Evolutionary conservation across 2,329 filamentous ascomycete genomes (phyloP).

Genomic region (Dactylellina drechsleri): DNA sequence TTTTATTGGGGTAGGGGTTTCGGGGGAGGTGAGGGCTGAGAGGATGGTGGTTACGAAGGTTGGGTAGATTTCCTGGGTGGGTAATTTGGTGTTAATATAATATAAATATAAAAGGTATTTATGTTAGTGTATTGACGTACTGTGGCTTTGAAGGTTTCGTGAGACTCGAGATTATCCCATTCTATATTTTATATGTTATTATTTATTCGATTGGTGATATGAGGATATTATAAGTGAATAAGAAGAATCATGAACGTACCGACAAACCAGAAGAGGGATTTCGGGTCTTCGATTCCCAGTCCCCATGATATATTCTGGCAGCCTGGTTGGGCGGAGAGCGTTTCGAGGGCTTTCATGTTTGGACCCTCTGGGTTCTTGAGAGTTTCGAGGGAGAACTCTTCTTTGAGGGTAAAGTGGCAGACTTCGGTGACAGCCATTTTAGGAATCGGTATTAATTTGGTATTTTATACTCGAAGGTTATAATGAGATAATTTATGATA

Average conservation of each 20-base stretch:
- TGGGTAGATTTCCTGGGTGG: conserved; percentile 10
- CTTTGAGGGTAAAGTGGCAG: conserved; percentile 25
- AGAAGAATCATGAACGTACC: conserved; percentile 8
- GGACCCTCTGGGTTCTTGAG: conserved; percentile 4
- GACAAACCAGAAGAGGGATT: conserved; percentile 50
- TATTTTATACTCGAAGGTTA: no score
- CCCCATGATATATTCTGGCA: conserved; percentile 31
- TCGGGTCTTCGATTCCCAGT: conserved; percentile 8
- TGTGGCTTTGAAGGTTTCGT: conserved; percentile 24
- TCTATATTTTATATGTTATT: conserved; percentile 18
- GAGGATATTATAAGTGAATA: neutral
- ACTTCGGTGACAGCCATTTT: conserved; percentile 42
- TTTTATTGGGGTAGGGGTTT: conserved; percentile 12
- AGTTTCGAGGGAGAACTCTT: conserved; percentile 10
- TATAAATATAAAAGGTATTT: neutral
- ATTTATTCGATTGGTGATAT: neutral
- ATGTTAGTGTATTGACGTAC: neutral
- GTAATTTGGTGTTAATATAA: neutral
- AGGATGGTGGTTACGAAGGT: conserved; percentile 19
- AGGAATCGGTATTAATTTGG: neutral
- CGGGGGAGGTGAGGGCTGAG: conserved; percentile 1
- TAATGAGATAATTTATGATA: no score
- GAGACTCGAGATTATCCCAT: conserved; percentile 40
- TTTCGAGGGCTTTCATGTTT: conserved; percentile 11
- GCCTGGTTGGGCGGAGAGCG: conserved; percentile 22